Evolutionary conservation across 2,329 filamentous ascomycete species (phyloP), one percentile per base, ranked within the genome.

Genomic region (Chrysosporium keratinophilum): DNA sequence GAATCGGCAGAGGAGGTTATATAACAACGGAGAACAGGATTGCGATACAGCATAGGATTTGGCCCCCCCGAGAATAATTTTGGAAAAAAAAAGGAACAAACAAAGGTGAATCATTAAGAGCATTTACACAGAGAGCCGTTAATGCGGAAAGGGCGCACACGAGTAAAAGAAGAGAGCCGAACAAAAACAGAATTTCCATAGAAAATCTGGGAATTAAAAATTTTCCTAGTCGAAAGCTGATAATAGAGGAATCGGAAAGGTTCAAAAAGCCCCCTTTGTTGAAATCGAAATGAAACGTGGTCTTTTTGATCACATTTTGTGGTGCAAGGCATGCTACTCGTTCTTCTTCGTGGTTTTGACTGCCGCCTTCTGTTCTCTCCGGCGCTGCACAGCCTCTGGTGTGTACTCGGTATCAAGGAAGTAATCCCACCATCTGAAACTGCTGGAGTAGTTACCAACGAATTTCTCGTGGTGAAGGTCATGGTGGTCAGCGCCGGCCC

Each of bases 391-490:
- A 40, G 91, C 88, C 71, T 94, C 91, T 37, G 87, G 81, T 51
- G 87, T 88, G 59, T 88, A 88, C 78, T 98, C 91, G 58, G 93
- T 98, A 72, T 96, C 90, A 61, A 97, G 79, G 63, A 84, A 70
- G 70, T 86, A 95, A 75, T 98, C 93, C 93, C 93, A 98, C 93
- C 93, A 98, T 71, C 91, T 82, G 82, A 98, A 98, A 77, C 88
- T 95, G 68, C 89, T 95, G 50, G 91, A 78, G 70, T 97, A 98
- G 78, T 98, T 98, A 64, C 93, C 93, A 59, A 98, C 89, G 75
- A 98, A 98, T 69, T 89, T 88, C 77, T 98, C 93, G 75, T 98
- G 93, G 75, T 98, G 93, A 43, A 89, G 77, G 67, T 98, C 93
- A 75, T 98, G 93, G 75, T 97, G 91, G 64, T 95, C 84, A 53